These are phyloP conservation scores for Cymodocea nodosa DNA, from an alignment of 116 monocot species.

Conservation along the genomic window DNA sequence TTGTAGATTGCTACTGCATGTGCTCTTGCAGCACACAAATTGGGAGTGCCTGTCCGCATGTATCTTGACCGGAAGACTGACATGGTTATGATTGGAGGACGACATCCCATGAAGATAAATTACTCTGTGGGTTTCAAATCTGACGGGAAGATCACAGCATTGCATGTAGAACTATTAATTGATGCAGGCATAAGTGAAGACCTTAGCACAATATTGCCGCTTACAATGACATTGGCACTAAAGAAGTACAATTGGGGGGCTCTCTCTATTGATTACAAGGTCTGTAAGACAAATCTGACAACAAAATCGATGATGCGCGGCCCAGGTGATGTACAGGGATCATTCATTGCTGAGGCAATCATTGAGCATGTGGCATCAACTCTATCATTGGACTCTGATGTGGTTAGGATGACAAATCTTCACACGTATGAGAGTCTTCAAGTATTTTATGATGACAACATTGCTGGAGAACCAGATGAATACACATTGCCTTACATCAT, in stretches of 20 bases:
- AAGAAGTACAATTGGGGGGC: constrained; percentile 91
- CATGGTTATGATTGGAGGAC: constrained; percentile 78
- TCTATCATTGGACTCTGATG: constrained; percentile 35
- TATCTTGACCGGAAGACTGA: constrained; percentile 91
- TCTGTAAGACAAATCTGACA: constrained; percentile 73
- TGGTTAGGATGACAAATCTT: constrained; percentile 49
- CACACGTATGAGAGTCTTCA: constrained; percentile 58
- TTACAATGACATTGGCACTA: constrained; percentile 21
- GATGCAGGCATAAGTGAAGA: constrained; percentile 69
- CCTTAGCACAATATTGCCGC: constrained; percentile 36
- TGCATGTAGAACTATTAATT: constrained; percentile 52
- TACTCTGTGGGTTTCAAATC: constrained; percentile 76
- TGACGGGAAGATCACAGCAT: constrained; percentile 68
- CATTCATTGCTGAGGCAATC: constrained; percentile 73
- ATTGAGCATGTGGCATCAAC: constrained; percentile 73
- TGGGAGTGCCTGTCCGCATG: constrained; percentile 57
- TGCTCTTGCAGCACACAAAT: constrained; percentile 69
- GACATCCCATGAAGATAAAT: constrained; percentile 77
- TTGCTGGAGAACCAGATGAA: constrained; percentile 30
- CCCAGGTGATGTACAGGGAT: constrained; percentile 78
- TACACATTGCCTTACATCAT: constrained; percentile 57
- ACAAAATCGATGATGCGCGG: constrained; percentile 62
- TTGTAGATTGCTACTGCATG: constrained; percentile 72
- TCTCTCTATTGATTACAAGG: constrained; percentile 48
- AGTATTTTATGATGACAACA: constrained; percentile 20